Conservation (phyloP, 805 yeast genomes). For the Candida stauntonica region DNA sequence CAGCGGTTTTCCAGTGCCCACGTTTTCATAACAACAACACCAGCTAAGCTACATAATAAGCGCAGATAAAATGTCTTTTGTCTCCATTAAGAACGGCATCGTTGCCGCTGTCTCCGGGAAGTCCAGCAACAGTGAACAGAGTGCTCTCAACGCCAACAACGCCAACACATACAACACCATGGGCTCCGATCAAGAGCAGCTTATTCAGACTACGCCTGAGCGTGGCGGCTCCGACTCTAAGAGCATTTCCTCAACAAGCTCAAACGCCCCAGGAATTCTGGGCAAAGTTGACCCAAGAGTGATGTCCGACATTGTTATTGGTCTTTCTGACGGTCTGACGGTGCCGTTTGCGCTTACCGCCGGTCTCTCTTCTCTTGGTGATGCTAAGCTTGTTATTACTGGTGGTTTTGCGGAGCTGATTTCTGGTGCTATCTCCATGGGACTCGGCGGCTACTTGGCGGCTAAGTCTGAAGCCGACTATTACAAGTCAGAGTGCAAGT, state of each 20-base stretch:
- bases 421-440: slow-evolving; percentile 97
- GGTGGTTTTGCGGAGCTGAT: slow-evolving; percentile 98
- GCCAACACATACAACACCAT: slow-evolving; percentile 14
- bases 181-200: slow-evolving; percentile 7
- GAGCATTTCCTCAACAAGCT: slow-evolving; percentile 8
- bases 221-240: slow-evolving; percentile 6
- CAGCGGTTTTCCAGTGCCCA: no score
- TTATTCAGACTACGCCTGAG: background rate
- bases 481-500: slow-evolving; percentile 64
- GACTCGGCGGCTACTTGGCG: slow-evolving; percentile 93
- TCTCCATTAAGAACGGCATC: slow-evolving; percentile 25
- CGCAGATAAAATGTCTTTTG: slow-evolving; percentile 21
- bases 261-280: slow-evolving; percentile 32
- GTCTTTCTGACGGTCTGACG: slow-evolving; percentile 91
- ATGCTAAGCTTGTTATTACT: slow-evolving; percentile 84
- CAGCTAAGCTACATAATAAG: background rate
- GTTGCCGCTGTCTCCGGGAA: slow-evolving; percentile 14
- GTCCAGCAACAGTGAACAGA: slow-evolving; percentile 3
- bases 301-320: slow-evolving; percentile 89
- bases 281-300: slow-evolving; percentile 80
- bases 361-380: slow-evolving; percentile 87
- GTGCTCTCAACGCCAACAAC: slow-evolving; percentile 12
- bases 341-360: slow-evolving; percentile 99
- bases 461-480: slow-evolving; percentile 85
- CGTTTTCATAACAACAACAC: background rate